These are phyloP conservation scores for Nigrospora sphaerica DNA, from an alignment of 2,329 filamentous ascomycete species.

Conservation along the genomic window DNA sequence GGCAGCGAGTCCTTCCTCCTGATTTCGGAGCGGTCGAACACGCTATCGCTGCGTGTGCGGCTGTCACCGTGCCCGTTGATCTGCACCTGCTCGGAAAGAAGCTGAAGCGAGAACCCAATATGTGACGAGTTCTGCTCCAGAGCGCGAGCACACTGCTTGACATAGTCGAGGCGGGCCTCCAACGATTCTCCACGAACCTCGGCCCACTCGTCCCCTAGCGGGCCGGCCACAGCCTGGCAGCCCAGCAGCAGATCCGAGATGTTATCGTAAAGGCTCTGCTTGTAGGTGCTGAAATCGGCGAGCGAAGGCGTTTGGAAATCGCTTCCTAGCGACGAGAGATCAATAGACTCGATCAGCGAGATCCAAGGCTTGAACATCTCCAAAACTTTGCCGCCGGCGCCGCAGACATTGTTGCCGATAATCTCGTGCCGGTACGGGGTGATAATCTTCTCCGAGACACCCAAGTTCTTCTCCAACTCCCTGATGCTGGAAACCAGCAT, in stretches of 20 bases:
- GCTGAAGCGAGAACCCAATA: slow-evolving; percentile 78
- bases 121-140: slow-evolving; percentile 83
- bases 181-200: slow-evolving; percentile 85
- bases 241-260: slow-evolving; percentile 82
- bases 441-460: slow-evolving; percentile 72
- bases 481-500: slow-evolving; percentile 81
- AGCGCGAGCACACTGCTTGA: slow-evolving; percentile 69
- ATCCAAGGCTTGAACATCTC: slow-evolving; percentile 90
- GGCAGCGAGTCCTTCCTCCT: slow-evolving; percentile 52
- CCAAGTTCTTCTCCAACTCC: slow-evolving; percentile 77
- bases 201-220: slow-evolving; percentile 90
- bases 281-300: slow-evolving; percentile 80
- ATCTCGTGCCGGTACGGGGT: slow-evolving; percentile 70
- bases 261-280: slow-evolving; percentile 89
- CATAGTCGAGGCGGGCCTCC: slow-evolving; percentile 76
- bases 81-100: slow-evolving; percentile 76
- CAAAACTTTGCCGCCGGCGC: slow-evolving; percentile 69
- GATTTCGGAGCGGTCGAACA: slow-evolving; percentile 38
- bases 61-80: slow-evolving; percentile 34
- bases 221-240: slow-evolving; percentile 87
- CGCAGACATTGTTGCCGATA: slow-evolving; percentile 77
- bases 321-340: slow-evolving; percentile 71
- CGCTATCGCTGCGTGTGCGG: slow-evolving; percentile 25
- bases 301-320: slow-evolving; percentile 79
- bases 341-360: slow-evolving; percentile 83